phyloP scores from a whole-genome alignment of 2,329 filamentous ascomycete species.

The Aspergillus melleus region DNA sequence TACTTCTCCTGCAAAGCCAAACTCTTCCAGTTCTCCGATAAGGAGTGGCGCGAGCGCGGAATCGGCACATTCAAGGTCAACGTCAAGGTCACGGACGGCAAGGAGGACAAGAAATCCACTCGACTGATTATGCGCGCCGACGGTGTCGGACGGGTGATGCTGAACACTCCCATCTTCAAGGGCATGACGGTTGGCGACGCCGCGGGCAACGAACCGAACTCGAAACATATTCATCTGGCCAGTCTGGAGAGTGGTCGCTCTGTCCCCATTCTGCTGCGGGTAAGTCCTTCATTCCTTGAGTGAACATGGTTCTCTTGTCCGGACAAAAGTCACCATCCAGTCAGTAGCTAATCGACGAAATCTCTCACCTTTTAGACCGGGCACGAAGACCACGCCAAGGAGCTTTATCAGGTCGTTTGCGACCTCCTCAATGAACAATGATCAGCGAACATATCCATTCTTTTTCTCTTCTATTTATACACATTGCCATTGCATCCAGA shows the following conservation, averaged over 20 bases:
- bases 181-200: conserved; percentile 74
- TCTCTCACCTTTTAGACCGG: conserved; percentile 28
- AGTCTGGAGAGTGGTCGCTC: conserved; percentile 55
- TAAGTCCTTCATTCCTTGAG: conserved; percentile 32
- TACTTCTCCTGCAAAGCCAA: conserved; percentile 76
- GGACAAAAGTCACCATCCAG: not conserved
- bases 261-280: conserved; percentile 58
- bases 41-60: conserved; percentile 87
- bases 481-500: not conserved
- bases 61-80: conserved; percentile 84
- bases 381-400: conserved; percentile 48
- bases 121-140: conserved; percentile 90
- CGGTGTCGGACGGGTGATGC: conserved; percentile 78
- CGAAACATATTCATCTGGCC: conserved; percentile 68
- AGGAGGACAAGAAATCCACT: conserved; percentile 55
- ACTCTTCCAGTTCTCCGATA: conserved; percentile 74
- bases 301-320: not conserved
- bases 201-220: conserved; percentile 62
- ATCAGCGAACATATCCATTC: not conserved
- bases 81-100: conserved; percentile 58
- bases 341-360: not conserved
- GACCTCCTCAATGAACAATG: conserved; percentile 33
- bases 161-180: conserved; percentile 80
- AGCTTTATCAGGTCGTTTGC: conserved; percentile 48
- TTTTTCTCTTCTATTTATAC: not conserved